Percentiles rank a stretch among this genome's conserved stretches.
phyloP scores from a whole-genome alignment of 73 alveolate species.

The Effrenium voratum region DNA sequence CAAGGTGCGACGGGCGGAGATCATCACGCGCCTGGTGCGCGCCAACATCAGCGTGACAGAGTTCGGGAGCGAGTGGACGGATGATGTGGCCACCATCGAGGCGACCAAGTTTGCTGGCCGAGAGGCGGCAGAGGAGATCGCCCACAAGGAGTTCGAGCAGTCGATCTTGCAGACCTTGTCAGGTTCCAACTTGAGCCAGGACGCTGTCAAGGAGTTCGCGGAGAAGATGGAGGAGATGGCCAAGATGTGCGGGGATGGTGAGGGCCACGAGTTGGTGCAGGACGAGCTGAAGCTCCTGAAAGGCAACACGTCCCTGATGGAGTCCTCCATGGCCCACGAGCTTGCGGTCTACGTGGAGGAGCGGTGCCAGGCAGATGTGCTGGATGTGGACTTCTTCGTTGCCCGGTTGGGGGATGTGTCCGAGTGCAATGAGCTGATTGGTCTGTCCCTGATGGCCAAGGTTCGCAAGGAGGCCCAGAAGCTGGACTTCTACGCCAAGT shows the following conservation, averaged over 20 bases:
- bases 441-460: background rate
- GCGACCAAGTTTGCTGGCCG: background rate
- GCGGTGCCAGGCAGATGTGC: background rate
- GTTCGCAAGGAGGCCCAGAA: background rate
- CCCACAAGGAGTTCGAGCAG: slow-evolving; percentile 3
- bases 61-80: background rate
- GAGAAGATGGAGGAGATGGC: slow-evolving; percentile 20
- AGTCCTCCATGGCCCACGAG: slow-evolving; percentile 21
- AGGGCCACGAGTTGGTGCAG: background rate
- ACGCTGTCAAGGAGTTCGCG: background rate
- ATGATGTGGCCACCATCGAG: background rate
- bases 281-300: slow-evolving; percentile 11
- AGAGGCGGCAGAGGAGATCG: slow-evolving; percentile 32
- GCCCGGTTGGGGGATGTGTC: background rate
- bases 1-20: slow-evolving; percentile 12
- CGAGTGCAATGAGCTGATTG: slow-evolving; percentile 21
- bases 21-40: background rate
- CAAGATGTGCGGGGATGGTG: slow-evolving; percentile 12
- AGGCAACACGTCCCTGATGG: slow-evolving; percentile 2
- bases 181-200: background rate
- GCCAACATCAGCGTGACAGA: background rate
- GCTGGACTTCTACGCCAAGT: slow-evolving; percentile 34
- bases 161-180: background rate
- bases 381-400: background rate
- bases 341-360: background rate